phyloP scores from a whole-genome alignment of 176 grass and related monocot genomes.

The Melocanna baccifera region DNA sequence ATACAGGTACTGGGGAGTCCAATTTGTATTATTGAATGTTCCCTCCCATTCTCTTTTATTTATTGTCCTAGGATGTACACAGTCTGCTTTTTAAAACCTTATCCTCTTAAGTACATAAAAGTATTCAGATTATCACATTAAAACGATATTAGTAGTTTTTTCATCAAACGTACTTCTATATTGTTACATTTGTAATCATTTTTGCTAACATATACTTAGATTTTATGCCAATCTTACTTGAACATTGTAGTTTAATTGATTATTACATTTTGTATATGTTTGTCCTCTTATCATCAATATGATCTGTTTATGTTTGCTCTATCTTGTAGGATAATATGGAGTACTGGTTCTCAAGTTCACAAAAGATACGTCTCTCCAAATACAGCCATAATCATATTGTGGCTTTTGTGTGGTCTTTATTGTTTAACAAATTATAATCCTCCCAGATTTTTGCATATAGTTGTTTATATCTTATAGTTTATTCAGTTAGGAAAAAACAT shows the following conservation, averaged over 20 bases:
- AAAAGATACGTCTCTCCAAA: slow-evolving; percentile 79
- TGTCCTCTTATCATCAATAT: not conserved
- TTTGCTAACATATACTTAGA: not conserved
- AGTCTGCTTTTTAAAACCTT: not conserved
- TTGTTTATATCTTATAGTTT: not conserved
- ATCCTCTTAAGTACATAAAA: not conserved
- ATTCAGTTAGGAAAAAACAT: not conserved
- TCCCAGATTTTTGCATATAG: not conserved
- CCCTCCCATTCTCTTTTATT: not conserved
- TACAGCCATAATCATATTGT: slow-evolving; percentile 75
- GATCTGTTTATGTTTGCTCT: slow-evolving; percentile 11
- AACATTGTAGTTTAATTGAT: slow-evolving; percentile 2
- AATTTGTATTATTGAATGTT: not conserved
- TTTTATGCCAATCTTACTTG: not conserved
- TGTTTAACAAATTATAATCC: not conserved
- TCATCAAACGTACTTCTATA: not conserved
- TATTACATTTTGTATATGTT: not conserved
- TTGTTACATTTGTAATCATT: not conserved
- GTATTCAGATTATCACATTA: not conserved
- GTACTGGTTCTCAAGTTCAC: slow-evolving; percentile 73
- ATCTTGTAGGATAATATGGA: slow-evolving; percentile 87
- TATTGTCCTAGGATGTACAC: not conserved
- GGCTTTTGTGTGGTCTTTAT: not conserved
- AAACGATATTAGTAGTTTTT: not conserved
- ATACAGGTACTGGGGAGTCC: not conserved